These are phyloP conservation scores for Fagus crenata DNA, from an alignment of 306 rosid genomes.

Conservation along the genomic window DNA sequence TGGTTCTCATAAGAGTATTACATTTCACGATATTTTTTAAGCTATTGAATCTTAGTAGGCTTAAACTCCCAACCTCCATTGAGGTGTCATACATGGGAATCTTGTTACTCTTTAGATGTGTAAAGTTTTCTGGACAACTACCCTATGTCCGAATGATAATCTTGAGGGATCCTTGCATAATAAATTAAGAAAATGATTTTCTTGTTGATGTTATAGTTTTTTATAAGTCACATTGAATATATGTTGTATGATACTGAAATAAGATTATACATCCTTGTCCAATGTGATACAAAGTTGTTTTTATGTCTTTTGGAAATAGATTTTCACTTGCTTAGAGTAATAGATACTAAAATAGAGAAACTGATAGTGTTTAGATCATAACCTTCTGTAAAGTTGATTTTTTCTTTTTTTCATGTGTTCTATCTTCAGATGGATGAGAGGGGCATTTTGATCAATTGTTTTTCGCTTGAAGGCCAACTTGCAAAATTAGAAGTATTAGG, in stretches of 20 bases:
- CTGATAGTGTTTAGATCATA: background rate
- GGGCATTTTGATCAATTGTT: slow-evolving; percentile 43
- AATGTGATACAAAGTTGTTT: background rate
- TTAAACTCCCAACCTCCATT: background rate
- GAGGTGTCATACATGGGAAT: background rate
- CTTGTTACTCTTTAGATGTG: background rate
- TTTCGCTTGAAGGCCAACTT: slow-evolving; percentile 80
- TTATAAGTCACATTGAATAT: background rate
- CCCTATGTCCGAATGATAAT: background rate
- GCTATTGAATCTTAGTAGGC: background rate
- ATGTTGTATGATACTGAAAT: background rate
- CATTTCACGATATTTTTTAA: background rate
- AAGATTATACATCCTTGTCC: background rate
- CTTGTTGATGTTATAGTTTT: background rate
- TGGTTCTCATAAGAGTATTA: background rate
- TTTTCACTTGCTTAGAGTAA: slow-evolving; percentile 9
- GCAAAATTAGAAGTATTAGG: slow-evolving; percentile 81
- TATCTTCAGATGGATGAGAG: slow-evolving; percentile 56
- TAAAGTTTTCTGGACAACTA: background rate
- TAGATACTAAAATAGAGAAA: slow-evolving; percentile 10
- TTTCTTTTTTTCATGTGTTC: slow-evolving; percentile 7
- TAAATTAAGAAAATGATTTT: background rate
- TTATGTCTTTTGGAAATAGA: slow-evolving; percentile 17
- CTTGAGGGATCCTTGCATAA: background rate
- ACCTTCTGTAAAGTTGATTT: background rate